Evolutionary conservation across 306 rosid species (phyloP).

Genomic region (Carpinus fangiana): DNA sequence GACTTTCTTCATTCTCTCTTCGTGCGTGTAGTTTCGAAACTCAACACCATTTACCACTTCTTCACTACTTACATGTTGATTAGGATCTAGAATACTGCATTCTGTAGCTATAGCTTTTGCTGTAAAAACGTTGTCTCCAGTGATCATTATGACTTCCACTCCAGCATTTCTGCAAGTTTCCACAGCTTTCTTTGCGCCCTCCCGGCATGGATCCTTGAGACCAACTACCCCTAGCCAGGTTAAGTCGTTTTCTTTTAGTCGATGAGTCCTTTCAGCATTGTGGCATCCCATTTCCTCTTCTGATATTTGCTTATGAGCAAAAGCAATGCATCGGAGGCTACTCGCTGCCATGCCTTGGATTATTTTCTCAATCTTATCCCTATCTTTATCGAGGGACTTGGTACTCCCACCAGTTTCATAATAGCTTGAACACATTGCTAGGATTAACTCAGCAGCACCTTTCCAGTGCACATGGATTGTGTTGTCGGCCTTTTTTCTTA

Average conservation of each 20-base stretch:
- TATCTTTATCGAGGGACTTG: constrained; percentile 49
- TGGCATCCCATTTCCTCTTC: constrained; percentile 37
- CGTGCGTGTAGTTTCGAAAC: constrained; percentile 63
- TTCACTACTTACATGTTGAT: constrained; percentile 19
- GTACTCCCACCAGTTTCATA: constrained; percentile 43
- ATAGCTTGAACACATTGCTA: constrained; percentile 69
- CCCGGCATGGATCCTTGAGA: constrained; percentile 83
- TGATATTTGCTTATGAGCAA: constrained; percentile 53
- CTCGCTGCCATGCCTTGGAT: constrained; percentile 91
- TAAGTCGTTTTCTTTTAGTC: constrained; percentile 53
- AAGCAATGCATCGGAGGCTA: constrained; percentile 85
- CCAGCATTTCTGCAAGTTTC: constrained; percentile 66
- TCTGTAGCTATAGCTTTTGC: constrained; percentile 87
- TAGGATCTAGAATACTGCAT: constrained; percentile 65
- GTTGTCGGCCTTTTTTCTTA: constrained; percentile 45
- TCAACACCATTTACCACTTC: constrained; percentile 73
- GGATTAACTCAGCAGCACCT: constrained; percentile 87
- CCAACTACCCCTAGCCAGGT: constrained; percentile 78
- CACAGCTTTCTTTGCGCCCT: constrained; percentile 58
- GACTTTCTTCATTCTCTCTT: constrained; percentile 69
- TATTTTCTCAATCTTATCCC: constrained; percentile 42
- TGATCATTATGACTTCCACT: constrained; percentile 79
- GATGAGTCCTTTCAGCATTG: constrained; percentile 23
- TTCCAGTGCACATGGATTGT: constrained; percentile 76
- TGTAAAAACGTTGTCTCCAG: constrained; percentile 88